phyloP scores from a whole-genome alignment of 2,329 filamentous ascomycete species.

The Hysterium pulicare region DNA sequence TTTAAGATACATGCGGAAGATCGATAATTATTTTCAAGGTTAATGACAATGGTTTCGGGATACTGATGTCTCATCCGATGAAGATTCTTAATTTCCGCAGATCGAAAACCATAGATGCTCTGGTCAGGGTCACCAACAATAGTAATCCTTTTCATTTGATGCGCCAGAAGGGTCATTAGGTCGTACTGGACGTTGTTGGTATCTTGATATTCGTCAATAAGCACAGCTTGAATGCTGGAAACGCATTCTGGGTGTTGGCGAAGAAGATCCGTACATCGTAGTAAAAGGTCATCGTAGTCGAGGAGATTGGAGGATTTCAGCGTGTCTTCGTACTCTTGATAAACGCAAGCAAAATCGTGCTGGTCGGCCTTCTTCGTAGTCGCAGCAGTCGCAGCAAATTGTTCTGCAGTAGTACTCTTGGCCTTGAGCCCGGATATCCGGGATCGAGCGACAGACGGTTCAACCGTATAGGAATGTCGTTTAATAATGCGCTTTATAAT shows the following conservation, averaged over 20 bases:
- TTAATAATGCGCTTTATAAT: constrained; percentile 83
- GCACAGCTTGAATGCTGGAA: constrained; percentile 80
- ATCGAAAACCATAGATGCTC: constrained; percentile 95
- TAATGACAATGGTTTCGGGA: constrained; percentile 73
- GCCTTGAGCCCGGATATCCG: constrained; percentile 69
- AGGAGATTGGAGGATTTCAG: constrained; percentile 75
- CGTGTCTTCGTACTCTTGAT: constrained; percentile 72
- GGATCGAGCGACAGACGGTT: constrained; percentile 65
- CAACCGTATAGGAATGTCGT: constrained; percentile 63
- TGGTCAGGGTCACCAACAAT: constrained; percentile 97
- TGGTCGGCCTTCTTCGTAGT: constrained; percentile 48
- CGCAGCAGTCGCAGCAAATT: constrained; percentile 38
- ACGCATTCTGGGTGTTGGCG: constrained; percentile 73
- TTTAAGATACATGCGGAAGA: constrained; percentile 82
- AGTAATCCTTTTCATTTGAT: constrained; percentile 71
- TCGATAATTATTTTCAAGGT: constrained; percentile 90
- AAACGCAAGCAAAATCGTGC: constrained; percentile 65
- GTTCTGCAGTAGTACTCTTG: constrained; percentile 48
- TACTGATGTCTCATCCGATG: constrained; percentile 73
- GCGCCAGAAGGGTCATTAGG: constrained; percentile 83
- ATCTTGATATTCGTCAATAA: constrained; percentile 98
- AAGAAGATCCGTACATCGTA: constrained; percentile 78
- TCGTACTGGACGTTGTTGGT: constrained; percentile 95
- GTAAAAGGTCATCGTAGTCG: constrained; percentile 90
- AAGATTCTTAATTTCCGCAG: constrained; percentile 87